Percentiles rank a stretch among this genome's conserved stretches.
These are phyloP conservation scores for Pseudognaphalium luteoalbum DNA, from an alignment of 129 eudicot genomes.

Conservation along the genomic window DNA sequence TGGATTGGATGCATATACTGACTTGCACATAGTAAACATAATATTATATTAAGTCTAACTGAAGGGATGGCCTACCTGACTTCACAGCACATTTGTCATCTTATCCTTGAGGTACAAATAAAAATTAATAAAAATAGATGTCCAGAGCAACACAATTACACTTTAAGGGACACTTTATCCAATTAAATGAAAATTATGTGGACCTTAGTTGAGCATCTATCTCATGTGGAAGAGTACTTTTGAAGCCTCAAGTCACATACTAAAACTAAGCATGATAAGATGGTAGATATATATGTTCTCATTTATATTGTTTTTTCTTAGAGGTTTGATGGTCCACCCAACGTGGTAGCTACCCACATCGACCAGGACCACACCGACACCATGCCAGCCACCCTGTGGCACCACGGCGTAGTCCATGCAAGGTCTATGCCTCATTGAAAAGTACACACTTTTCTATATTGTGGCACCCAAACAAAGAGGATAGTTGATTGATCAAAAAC, in stretches of 20 bases:
- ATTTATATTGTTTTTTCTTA: too few relatives aligned
- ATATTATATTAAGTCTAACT: not conserved
- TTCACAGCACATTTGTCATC: constrained; percentile 2
- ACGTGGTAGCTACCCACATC: too few relatives aligned
- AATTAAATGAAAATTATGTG: not conserved
- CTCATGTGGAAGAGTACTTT: not conserved
- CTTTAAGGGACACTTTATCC: not conserved
- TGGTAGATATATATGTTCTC: not conserved
- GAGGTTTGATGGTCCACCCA: too few relatives aligned
- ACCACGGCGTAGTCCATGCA: too few relatives aligned
- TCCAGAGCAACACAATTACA: not conserved
- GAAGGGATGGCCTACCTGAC: not conserved
- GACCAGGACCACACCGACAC: too few relatives aligned
- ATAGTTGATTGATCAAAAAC: not conserved
- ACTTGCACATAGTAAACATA: not conserved
- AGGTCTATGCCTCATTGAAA: too few relatives aligned
- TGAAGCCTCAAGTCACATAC: not conserved
- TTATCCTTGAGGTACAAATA: not conserved
- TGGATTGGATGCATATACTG: not conserved
- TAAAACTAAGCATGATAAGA: constrained; percentile 4
- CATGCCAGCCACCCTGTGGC: too few relatives aligned
- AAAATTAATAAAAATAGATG: not conserved
- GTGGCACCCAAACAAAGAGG: not conserved
- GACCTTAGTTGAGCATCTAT: not conserved
- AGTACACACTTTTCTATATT: too few relatives aligned